Evolutionary conservation across 257 asterid genomes (phyloP).

Genomic region (Rehmannia glutinosa): DNA sequence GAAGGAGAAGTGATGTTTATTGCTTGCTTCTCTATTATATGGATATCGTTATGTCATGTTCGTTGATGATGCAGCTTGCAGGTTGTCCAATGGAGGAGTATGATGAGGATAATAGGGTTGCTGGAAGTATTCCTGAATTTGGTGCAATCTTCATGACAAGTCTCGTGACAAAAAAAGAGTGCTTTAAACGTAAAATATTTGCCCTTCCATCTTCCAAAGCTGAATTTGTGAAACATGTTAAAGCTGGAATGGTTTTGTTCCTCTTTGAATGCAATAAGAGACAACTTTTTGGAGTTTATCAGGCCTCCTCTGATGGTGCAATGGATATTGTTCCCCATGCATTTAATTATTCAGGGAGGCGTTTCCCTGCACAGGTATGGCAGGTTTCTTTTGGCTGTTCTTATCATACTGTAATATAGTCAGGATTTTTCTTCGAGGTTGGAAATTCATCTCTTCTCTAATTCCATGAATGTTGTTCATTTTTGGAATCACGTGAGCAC

Average conservation of each 20-base stretch:
- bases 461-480: neutral
- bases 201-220: conserved; percentile 54
- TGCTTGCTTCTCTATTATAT: neutral
- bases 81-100: conserved; percentile 43
- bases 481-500: neutral
- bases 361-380: conserved; percentile 69
- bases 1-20: neutral
- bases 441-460: neutral
- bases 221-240: conserved; percentile 54
- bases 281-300: conserved; percentile 75
- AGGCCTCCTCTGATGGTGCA: conserved; percentile 69
- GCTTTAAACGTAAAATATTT: conserved; percentile 45
- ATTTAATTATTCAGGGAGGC: conserved; percentile 48
- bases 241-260: conserved; percentile 78
- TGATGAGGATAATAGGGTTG: conserved; percentile 33
- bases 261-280: conserved; percentile 66
- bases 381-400: neutral
- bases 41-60: conserved; percentile 1
- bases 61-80: conserved; percentile 16
- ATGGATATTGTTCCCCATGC: conserved; percentile 56
- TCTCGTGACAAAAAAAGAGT: conserved; percentile 46
- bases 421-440: neutral
- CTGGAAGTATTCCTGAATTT: conserved; percentile 57
- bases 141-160: conserved; percentile 90
- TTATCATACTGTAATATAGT: neutral